Base-by-base conservation (phyloP, 2,329 filamentous ascomycete species). In the Hawksworthiomyces lignivorus region DNA sequence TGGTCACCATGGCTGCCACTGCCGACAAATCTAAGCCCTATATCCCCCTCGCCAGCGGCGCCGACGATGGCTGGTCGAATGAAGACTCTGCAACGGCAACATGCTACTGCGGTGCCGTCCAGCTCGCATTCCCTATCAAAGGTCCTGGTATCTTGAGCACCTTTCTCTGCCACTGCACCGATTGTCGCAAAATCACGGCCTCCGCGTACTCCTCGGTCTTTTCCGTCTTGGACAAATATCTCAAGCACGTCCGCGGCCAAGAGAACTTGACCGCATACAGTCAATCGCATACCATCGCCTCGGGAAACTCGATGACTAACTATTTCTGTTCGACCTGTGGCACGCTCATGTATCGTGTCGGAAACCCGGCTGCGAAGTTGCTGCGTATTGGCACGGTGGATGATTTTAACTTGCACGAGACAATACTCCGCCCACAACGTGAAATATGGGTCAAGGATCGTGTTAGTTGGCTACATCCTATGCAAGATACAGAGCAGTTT, bases 161-260 rank as follows among this genome's bases (percentile, higher is more conserved):
- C 5, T 79, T 80, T 52, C 51, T 80, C 50, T 82, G 76, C 59
- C 65, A 81, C 61, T 82, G 77, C 55, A 55, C 60, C 27, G 76
- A 82, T 58, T 81, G 75, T 57, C 74, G 64, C 52, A 82, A 82
- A 51, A 64, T 82, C 46, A 80, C 74, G 0, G 73, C 75, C 0
- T 77, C 75, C 1, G 77, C 78, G 70, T 79, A 77, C 57, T 69
- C 74, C 3, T 70, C 73, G 40, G 78, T 76, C 58, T 77, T 81
- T 52, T 64, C 64, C 45, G 56, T 78, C 31, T 47, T 52, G 9
- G 64, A 75, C 53, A 51, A 54, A 1, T 44, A 68, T 43, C 49
- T 78, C 0, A 64, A 54, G 36, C 68, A 76, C 49, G 9, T 73
- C 0, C 71, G 75, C 12, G 76, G 77, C 8, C 57, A 60, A 4